Percentiles rank a stretch among this genome's conserved stretches.
Conservation (phyloP, 2,329 filamentous ascomycete species). For the Penicillium sp. region DNA sequence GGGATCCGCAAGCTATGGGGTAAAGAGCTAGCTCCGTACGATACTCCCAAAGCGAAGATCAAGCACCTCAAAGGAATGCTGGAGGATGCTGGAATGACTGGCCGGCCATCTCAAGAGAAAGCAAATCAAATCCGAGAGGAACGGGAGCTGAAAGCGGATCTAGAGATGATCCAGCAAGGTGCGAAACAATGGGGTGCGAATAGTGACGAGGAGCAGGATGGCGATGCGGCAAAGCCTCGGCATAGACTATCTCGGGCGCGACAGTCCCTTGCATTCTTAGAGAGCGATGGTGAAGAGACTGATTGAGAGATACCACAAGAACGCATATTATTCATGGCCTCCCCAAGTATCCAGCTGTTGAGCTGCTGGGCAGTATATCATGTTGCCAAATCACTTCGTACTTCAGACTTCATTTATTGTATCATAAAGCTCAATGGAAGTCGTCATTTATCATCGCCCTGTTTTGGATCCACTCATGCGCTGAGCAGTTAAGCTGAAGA, state of each 20-base stretch:
- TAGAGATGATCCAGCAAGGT: slow-evolving; percentile 81
- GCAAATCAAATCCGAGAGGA: slow-evolving; percentile 84
- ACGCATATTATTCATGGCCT: not conserved
- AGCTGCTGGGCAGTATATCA: not conserved
- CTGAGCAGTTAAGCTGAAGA: slow-evolving; percentile 91
- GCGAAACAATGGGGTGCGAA: slow-evolving; percentile 71
- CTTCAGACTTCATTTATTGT: slow-evolving; percentile 8
- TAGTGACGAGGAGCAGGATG: slow-evolving; percentile 41
- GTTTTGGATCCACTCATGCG: slow-evolving; percentile 60
- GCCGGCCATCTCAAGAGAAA: slow-evolving; percentile 80
- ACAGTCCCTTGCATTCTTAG: slow-evolving; percentile 59
- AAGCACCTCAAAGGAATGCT: slow-evolving; percentile 77
- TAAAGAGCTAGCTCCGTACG: slow-evolving; percentile 74
- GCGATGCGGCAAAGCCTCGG: slow-evolving; percentile 36
- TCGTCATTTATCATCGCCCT: slow-evolving; percentile 30
- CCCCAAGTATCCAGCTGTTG: not conserved
- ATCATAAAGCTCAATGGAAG: not conserved
- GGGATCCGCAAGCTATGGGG: slow-evolving; percentile 91
- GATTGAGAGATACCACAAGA: slow-evolving; percentile 33
- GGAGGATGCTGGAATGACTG: slow-evolving; percentile 79
- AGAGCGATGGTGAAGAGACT: slow-evolving; percentile 65
- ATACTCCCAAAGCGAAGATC: slow-evolving; percentile 76
- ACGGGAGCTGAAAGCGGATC: slow-evolving; percentile 77
- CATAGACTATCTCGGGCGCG: slow-evolving; percentile 44
- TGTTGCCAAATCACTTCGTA: slow-evolving; percentile 5